These are phyloP conservation scores for Aquilaria agallochum DNA, from an alignment of 441 rosid species.

Conservation along the genomic window DNA sequence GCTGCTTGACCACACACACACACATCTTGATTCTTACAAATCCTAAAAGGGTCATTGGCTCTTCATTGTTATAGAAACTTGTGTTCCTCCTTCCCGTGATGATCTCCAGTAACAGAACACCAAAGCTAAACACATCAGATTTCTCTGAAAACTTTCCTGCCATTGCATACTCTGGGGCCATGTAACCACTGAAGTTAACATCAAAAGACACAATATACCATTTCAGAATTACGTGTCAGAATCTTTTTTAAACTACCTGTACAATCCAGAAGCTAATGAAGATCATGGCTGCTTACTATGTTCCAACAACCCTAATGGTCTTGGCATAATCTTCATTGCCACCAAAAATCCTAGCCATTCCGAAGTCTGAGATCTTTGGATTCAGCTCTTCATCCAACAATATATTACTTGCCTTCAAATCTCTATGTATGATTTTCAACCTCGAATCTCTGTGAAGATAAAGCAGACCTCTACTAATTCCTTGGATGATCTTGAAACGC, in stretches of 20 bases:
- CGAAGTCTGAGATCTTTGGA: constrained; percentile 19
- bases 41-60: constrained; percentile 3
- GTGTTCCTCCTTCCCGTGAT: constrained; percentile 3
- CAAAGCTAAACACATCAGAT: constrained; percentile 10
- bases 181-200: constrained; percentile 10
- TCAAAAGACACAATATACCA: background rate
- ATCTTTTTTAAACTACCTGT: too few relatives aligned
- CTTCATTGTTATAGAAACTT: constrained; percentile 1
- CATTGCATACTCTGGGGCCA: constrained; percentile 22
- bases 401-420: constrained; percentile 8
- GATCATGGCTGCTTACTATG: constrained; percentile 16
- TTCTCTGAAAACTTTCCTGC: constrained; percentile 13
- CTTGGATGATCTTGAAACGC: background rate
- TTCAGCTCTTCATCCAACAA: constrained; percentile 34
- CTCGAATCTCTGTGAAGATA: constrained; percentile 13
- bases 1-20: too few relatives aligned
- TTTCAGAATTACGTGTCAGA: background rate
- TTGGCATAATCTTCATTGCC: constrained; percentile 16
- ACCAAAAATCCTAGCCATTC: constrained; percentile 52
- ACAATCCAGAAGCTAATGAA: background rate
- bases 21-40: background rate
- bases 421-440: constrained; percentile 11
- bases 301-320: constrained; percentile 21
- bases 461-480: constrained; percentile 2
- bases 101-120: constrained; percentile 4